phyloP scores from a whole-genome alignment of 495 filamentous ascomycete genomes.

The Astrothelium subdiscretum region DNA sequence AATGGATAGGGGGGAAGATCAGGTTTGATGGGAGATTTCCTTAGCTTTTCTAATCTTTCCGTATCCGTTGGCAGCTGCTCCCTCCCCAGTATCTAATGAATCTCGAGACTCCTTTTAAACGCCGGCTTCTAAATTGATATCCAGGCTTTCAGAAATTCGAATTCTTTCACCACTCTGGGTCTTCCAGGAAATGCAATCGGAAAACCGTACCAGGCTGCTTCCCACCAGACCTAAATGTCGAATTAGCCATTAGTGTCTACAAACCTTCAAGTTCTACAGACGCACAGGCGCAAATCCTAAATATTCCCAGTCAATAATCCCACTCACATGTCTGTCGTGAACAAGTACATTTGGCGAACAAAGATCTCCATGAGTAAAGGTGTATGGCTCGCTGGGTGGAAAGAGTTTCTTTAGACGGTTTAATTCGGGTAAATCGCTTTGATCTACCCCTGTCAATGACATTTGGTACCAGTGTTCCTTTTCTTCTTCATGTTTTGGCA shows the following conservation, averaged over 20 bases:
- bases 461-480: neutral
- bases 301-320: neutral
- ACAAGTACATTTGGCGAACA: neutral
- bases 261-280: neutral
- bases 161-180: neutral
- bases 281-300: neutral
- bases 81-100: constrained; percentile 11
- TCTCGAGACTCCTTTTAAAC: too few species aligned
- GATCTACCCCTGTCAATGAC: neutral
- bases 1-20: neutral
- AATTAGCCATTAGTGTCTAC: neutral
- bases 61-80: constrained; percentile 28
- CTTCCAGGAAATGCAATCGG: neutral
- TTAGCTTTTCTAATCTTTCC: neutral
- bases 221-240: neutral
- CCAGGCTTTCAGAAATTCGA: neutral
- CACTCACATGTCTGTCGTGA: neutral
- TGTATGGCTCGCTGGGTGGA: neutral
- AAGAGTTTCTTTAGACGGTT: neutral
- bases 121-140: neutral
- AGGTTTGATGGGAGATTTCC: neutral
- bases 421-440: neutral
- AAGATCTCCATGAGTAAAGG: neutral
- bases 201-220: neutral
- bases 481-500: neutral